These are phyloP conservation scores for Penicillium sp. DNA, from an alignment of 2,329 filamentous ascomycete genomes.

Conservation along the genomic window DNA sequence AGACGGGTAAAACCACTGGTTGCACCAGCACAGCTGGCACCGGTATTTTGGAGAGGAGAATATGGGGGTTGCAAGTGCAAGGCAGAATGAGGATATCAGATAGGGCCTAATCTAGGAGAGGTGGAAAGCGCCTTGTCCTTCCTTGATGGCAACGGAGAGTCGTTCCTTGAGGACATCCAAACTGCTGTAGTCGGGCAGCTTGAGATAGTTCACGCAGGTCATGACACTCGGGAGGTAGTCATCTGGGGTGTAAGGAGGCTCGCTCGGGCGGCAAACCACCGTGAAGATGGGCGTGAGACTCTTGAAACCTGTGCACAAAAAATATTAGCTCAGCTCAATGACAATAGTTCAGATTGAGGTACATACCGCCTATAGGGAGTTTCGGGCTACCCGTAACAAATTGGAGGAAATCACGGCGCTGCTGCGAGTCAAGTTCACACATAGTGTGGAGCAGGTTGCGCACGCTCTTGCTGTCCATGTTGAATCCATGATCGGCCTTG, in stretches of 20 bases:
- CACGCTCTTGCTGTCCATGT: conserved; percentile 96
- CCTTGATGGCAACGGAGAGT: conserved; percentile 81
- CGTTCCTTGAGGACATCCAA: conserved; percentile 75
- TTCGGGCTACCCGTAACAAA: conserved; percentile 98
- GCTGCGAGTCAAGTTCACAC: conserved; percentile 74
- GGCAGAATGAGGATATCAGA: background rate
- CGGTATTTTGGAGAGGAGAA: conserved; percentile 1
- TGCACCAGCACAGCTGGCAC: conserved; percentile 11
- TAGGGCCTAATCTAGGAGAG: conserved; percentile 62
- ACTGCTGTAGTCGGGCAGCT: conserved; percentile 89
- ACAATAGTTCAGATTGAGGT: background rate
- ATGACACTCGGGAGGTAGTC: conserved; percentile 99
- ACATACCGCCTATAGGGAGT: conserved; percentile 91
- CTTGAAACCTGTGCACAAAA: conserved; percentile 75
- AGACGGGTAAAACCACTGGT: conserved; percentile 3
- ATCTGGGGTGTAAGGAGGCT: conserved; percentile 88
- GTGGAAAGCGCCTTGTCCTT: conserved; percentile 97
- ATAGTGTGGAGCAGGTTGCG: conserved; percentile 91
- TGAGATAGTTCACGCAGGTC: conserved; percentile 99
- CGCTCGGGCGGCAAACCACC: conserved; percentile 97
- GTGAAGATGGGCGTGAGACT: conserved; percentile 97
- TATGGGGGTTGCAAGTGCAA: background rate
- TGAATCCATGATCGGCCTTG: conserved; percentile 97
- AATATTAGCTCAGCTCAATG: conserved; percentile 5
- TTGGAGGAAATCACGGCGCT: conserved; percentile 91